Conservation (phyloP, 805 yeast species). For the Cyberlindnera mycetangii region DNA sequence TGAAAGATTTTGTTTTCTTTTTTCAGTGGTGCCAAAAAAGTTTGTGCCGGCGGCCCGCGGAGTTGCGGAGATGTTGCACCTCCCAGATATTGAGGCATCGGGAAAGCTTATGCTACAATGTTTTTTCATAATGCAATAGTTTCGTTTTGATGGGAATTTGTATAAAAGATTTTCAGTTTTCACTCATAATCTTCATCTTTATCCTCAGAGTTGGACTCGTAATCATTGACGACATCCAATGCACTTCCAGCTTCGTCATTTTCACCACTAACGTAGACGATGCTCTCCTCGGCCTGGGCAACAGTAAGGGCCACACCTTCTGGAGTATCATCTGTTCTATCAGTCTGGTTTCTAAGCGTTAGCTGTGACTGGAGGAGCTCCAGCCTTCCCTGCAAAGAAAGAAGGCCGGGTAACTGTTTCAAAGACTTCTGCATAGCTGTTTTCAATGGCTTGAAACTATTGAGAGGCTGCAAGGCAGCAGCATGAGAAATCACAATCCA, state of each 20-base stretch:
- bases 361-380: conserved; percentile 76
- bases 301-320: conserved; percentile 27
- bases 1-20: background rate
- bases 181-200: conserved; percentile 1
- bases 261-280: conserved; percentile 41
- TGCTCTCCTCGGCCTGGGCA: conserved; percentile 32
- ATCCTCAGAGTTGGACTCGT: conserved; percentile 1
- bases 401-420: conserved; percentile 59
- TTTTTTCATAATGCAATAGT: background rate
- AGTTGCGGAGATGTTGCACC: conserved; percentile 2
- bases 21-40: background rate
- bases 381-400: conserved; percentile 83
- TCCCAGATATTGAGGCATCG: background rate
- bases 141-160: too few relatives aligned
- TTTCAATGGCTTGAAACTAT: conserved; percentile 49
- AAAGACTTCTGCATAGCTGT: conserved; percentile 52
- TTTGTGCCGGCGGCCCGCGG: background rate
- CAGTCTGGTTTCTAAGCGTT: conserved; percentile 56
- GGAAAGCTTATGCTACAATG: background rate
- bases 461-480: conserved; percentile 31
- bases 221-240: conserved; percentile 30
- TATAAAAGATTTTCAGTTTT: background rate
- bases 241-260: conserved; percentile 40
- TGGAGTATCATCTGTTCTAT: conserved; percentile 34
- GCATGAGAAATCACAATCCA: conserved; percentile 75